Base-by-base conservation (phyloP, 2,329 filamentous ascomycete genomes). In the Colletotrichum brevisporum region DNA sequence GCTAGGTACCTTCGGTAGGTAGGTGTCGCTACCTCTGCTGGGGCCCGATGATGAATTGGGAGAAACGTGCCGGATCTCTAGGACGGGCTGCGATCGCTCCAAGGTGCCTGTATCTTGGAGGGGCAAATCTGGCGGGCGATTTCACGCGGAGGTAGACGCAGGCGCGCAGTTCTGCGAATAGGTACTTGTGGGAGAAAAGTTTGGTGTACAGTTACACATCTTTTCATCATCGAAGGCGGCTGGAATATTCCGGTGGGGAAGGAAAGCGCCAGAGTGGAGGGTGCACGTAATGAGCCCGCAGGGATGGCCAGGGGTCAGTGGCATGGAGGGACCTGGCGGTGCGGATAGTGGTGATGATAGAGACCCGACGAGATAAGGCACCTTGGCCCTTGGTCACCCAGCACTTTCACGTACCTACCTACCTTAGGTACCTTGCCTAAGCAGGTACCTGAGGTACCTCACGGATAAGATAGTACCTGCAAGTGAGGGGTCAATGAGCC, bases 261-360 rank as follows among this genome's bases (percentile, higher is more conserved):
- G 50, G 39, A 59, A 55, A 27, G n/a, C 12, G 5, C 31, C 45
- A 21, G n/a, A 24, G 51, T 21, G 65, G 41, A 54, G 66, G 61
- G 66, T 68, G 61, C 41, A 43, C 61, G 43, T 65, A 69, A 51
- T 31, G 24, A 56, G 13, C 31, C 31, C 9, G 13, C 64, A 63
- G 64, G 64, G 52, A 57, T 62, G 18, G 6, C 9, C 39, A 36
- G 47, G 52, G 53, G 27, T 10, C 52, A 13, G 21, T 21, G 41
- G 31, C 31, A 36, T 36, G 31, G 31, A 36, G 31, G 9, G 31
- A 36, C 31, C 31, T 36, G 31, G 18, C 15, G 39, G 43, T 15
- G 13, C 43, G 15, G 21, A n/a, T 16, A 36, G 31, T 36, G 31
- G 31, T 6, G 21, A 31, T 47, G 62, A 59, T 59, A 59, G 31